These are phyloP conservation scores for Alternaria longipes DNA, from an alignment of 2,329 filamentous ascomycete species.

Conservation along the genomic window DNA sequence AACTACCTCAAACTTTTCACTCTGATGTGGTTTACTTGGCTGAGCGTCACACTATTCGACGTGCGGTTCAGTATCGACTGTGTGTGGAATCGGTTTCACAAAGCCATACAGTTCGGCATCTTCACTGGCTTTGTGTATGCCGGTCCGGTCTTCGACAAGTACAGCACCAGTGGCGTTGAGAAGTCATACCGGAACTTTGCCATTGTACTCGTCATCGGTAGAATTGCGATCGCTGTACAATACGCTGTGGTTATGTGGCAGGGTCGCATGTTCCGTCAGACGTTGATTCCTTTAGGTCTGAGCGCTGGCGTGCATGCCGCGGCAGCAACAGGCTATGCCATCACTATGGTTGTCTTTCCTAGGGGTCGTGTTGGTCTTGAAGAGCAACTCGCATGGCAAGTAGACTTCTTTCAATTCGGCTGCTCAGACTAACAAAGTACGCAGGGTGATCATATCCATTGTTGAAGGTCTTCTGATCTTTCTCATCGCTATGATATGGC, in stretches of 20 bases:
- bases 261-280: slow-evolving; percentile 32
- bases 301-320: slow-evolving; percentile 25
- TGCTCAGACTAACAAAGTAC: slow-evolving; percentile 3
- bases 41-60: slow-evolving; percentile 69
- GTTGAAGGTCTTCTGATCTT: slow-evolving; percentile 33
- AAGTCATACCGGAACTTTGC: slow-evolving; percentile 29
- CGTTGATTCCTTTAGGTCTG: slow-evolving; percentile 29
- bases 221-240: slow-evolving; percentile 27
- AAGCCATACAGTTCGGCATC: slow-evolving; percentile 68
- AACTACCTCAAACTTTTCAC: slow-evolving; percentile 64
- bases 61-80: slow-evolving; percentile 72
- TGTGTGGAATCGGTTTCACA: slow-evolving; percentile 68
- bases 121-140: slow-evolving; percentile 72
- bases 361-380: slow-evolving; percentile 17
- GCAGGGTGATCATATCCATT: slow-evolving; percentile 31
- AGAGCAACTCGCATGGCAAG: slow-evolving; percentile 32
- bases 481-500: slow-evolving; percentile 50
- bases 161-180: slow-evolving; percentile 25
- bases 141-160: slow-evolving; percentile 53
- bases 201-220: slow-evolving; percentile 29
- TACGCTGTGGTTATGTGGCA: slow-evolving; percentile 37
- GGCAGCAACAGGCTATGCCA: slow-evolving; percentile 25
- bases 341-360: slow-evolving; percentile 26
- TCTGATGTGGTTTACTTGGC: slow-evolving; percentile 73
- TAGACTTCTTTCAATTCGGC: background rate